Evolutionary conservation across 371 early-diverging fungal genomes (phyloP), one percentile per base, ranked within the genome.

Genomic region (Syncephalastrum monosporum): DNA sequence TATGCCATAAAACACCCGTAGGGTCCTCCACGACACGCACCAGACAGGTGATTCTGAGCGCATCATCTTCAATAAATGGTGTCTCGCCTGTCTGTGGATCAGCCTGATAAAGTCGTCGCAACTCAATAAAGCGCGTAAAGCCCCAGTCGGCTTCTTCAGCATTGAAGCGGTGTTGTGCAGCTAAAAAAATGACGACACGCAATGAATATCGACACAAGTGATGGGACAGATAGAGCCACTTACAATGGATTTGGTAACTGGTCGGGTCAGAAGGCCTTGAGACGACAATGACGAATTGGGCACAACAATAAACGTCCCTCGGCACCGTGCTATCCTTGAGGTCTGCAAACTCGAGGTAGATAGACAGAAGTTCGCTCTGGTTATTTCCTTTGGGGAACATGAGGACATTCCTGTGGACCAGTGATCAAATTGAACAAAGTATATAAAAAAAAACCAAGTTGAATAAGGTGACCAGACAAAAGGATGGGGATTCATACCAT

Each of bases 1-100:
- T 91, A 74, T 95, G 92, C 97, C 97, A 98, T 44, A 98, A 78
- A 3, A 91, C 90, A 21, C 97, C 97, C 21, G 91, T 93, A 33
- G 88, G 87, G 67, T 97, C 98, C 55, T 91, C 79, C 54, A 93
- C 75, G 25, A 91, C 82, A 42, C 92, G 85, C 33, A 61, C 82
- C 44, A 65, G 52, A 1, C 54, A 50, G 17, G 56, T 48, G 12
- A 64, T 59, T 43, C 50, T 55, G 23, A 60, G 12, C 8, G 42
- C 13, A 33, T 65, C 59, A 46, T 60, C 45, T 24, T 59, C 55
- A 12, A 65, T 27, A 41, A 60, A 60, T 5, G 60, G 53, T 14
- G 48, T 54, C 6, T 55, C 46, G 38, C 60, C 57, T 10, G 60
- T 60, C 16, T 33, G 41, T 3, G 58, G 25, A 48, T 65, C 56